Percentiles rank a stretch among this genome's conserved stretches.
These are phyloP conservation scores for Amphirosellinia nigrospora DNA, from an alignment of 495 filamentous ascomycete genomes.

Conservation along the genomic window DNA sequence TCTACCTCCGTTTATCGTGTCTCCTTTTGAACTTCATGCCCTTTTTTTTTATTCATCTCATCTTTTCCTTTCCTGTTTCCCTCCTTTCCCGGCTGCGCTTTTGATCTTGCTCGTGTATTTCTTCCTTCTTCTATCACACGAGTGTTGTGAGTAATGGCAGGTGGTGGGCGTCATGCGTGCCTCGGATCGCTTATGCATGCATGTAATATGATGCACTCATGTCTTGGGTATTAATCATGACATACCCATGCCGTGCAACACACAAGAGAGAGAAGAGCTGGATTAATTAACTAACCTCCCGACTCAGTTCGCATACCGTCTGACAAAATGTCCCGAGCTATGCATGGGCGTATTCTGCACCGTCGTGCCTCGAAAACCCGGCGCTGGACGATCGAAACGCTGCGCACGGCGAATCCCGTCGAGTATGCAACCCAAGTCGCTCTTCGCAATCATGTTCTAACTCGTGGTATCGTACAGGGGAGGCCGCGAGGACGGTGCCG, in stretches of 20 bases:
- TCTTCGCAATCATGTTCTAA: not conserved
- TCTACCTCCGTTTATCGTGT: not conserved
- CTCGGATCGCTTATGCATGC: conserved; percentile 1
- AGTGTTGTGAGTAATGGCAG: not conserved
- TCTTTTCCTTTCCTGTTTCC: not conserved
- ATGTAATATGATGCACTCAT: not conserved
- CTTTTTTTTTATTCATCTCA: not conserved
- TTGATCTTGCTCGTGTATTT: no score
- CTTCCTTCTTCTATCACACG: not conserved
- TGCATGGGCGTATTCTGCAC: conserved; percentile 80
- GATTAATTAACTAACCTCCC: not conserved
- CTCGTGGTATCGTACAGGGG: conserved; percentile 31
- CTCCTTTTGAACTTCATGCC: conserved; percentile 17
- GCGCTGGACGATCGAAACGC: conserved; percentile 56
- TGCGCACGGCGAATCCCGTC: conserved; percentile 50
- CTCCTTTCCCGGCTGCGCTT: not conserved
- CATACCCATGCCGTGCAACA: not conserved
- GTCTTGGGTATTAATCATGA: not conserved
- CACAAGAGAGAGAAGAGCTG: not conserved
- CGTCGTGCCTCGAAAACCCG: conserved; percentile 52
- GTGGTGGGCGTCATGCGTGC: not conserved
- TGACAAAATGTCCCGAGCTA: conserved; percentile 78
- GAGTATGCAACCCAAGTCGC: conserved; percentile 31
- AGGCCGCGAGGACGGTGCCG: conserved; percentile 52
- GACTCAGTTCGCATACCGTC: conserved; percentile 78